phyloP scores from a whole-genome alignment of 768 basidiomycete species.

The Termitomyces sp. region DNA sequence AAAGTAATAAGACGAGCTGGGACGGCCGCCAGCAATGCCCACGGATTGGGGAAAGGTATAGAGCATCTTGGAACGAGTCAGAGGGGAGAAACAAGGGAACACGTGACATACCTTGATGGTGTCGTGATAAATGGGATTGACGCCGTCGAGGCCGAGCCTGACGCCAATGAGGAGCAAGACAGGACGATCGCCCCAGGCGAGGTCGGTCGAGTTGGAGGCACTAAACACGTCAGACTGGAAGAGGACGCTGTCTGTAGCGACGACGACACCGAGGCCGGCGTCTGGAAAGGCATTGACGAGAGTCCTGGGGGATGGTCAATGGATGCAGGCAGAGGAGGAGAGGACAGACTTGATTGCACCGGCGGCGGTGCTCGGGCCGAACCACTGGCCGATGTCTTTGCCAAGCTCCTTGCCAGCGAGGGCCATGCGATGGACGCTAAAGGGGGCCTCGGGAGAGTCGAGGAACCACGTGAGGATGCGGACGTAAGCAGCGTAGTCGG shows the following conservation, averaged over 20 bases:
- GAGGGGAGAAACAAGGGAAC: too few relatives aligned
- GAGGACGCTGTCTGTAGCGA: slow-evolving; percentile 78
- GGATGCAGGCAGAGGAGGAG: too few relatives aligned
- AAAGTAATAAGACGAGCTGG: slow-evolving; percentile 97
- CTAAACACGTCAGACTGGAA: slow-evolving; percentile 84
- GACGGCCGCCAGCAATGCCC: slow-evolving; percentile 94
- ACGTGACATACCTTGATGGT: slow-evolving; percentile 42
- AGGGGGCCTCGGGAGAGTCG: slow-evolving; percentile 85
- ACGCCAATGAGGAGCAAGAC: slow-evolving; percentile 87
- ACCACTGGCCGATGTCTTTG: slow-evolving; percentile 96
- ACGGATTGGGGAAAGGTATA: slow-evolving; percentile 95
- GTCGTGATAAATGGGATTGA: slow-evolving; percentile 93
- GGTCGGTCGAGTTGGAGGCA: slow-evolving; percentile 49
- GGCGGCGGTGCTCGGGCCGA: slow-evolving; percentile 96
- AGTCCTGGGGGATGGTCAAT: slow-evolving; percentile 27
- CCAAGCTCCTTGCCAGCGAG: slow-evolving; percentile 92
- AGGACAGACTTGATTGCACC: slow-evolving; percentile 68
- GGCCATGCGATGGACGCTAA: slow-evolving; percentile 96
- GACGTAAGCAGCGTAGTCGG: slow-evolving; percentile 81
- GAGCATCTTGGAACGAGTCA: slow-evolving; percentile 46
- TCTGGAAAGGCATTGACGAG: slow-evolving; percentile 78
- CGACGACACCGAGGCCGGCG: slow-evolving; percentile 73
- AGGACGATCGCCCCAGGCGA: slow-evolving; percentile 72
- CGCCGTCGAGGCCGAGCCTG: slow-evolving; percentile 84
- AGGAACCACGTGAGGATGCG: slow-evolving; percentile 94